Percentiles rank a stretch among this genome's conserved stretches.
phyloP scores from a whole-genome alignment of 2,329 filamentous ascomycete species.

The Penicillium sp. region DNA sequence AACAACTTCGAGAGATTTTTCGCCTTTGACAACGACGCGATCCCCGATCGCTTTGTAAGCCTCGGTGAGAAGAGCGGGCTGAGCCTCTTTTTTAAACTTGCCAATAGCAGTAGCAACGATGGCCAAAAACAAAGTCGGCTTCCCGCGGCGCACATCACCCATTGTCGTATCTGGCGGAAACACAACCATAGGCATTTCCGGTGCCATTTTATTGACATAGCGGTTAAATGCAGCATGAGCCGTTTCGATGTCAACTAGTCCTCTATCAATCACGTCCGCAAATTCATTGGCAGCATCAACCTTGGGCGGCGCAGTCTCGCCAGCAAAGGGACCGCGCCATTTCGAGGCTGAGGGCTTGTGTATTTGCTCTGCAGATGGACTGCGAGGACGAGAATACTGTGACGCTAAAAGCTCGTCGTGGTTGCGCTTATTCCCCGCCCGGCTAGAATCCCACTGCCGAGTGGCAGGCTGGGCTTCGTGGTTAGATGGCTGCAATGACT shows the following conservation, averaged over 20 bases:
- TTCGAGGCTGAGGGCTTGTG: constrained; percentile 12
- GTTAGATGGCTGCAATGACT: constrained; percentile 27
- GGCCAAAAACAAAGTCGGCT: constrained; percentile 57
- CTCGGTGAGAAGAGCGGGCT: constrained; percentile 62
- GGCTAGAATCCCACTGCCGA: constrained; percentile 26
- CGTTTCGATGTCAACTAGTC: constrained; percentile 49
- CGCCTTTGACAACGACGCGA: constrained; percentile 66
- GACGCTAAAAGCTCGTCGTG: constrained; percentile 26
- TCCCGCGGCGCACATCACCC: constrained; percentile 52
- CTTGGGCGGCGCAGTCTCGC: constrained; percentile 14
- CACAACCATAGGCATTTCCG: constrained; percentile 56
- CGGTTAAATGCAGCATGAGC: constrained; percentile 56
- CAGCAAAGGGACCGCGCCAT: constrained; percentile 23
- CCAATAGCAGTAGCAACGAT: constrained; percentile 54
- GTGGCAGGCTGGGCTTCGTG: constrained; percentile 35
- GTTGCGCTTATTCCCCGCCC: constrained; percentile 30
- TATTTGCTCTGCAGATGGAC: constrained; percentile 20
- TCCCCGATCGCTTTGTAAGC: constrained; percentile 70
- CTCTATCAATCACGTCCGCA: constrained; percentile 48
- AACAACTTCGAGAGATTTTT: constrained; percentile 77
- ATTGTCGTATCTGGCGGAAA: constrained; percentile 54
- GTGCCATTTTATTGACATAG: constrained; percentile 52
- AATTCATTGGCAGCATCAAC: constrained; percentile 25
- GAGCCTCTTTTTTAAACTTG: constrained; percentile 51
- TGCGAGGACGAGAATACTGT: constrained; percentile 22